These are phyloP conservation scores for Chenopodium quinoa DNA, from an alignment of 148 eudicot species.

Conservation along the genomic window DNA sequence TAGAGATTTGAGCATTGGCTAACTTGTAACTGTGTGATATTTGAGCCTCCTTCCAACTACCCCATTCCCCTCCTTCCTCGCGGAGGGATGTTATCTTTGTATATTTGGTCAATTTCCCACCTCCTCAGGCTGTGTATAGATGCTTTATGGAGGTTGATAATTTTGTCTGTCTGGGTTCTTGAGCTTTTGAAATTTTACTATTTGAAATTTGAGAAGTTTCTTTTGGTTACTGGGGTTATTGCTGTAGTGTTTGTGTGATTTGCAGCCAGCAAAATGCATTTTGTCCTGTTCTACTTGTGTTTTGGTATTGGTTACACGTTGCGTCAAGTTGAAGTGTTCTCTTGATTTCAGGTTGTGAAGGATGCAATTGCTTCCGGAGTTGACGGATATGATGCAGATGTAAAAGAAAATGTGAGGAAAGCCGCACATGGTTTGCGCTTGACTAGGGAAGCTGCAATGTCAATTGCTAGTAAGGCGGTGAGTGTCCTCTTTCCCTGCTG, in stretches of 20 bases:
- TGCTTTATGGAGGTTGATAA: not conserved
- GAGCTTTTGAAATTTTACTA: not conserved
- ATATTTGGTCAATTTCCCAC: not conserved
- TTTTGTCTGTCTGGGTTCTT: not conserved
- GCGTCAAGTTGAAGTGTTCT: constrained; percentile 8
- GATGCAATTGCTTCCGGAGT: constrained; percentile 83
- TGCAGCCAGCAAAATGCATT: not conserved
- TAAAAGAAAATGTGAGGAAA: constrained; percentile 69
- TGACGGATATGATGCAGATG: constrained; percentile 79
- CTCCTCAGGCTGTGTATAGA: not conserved
- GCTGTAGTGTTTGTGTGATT: not conserved
- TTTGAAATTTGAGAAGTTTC: not conserved
- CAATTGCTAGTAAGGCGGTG: constrained; percentile 93
- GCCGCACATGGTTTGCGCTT: constrained; percentile 97
- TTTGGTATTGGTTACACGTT: not conserved
- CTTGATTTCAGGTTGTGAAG: constrained; percentile 62
- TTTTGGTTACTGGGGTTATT: no score
- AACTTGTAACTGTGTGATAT: not conserved
- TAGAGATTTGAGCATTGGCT: not conserved
- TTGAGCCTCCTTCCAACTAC: not conserved
- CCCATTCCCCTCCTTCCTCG: not conserved
- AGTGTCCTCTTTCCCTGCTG: constrained; percentile 28
- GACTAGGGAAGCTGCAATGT: constrained; percentile 85
- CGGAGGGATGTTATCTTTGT: not conserved
- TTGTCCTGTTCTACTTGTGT: not conserved